These are phyloP conservation scores for Jimgerdemannia lactiflua DNA, from an alignment of 192 early-diverging fungal species.

Conservation along the genomic window DNA sequence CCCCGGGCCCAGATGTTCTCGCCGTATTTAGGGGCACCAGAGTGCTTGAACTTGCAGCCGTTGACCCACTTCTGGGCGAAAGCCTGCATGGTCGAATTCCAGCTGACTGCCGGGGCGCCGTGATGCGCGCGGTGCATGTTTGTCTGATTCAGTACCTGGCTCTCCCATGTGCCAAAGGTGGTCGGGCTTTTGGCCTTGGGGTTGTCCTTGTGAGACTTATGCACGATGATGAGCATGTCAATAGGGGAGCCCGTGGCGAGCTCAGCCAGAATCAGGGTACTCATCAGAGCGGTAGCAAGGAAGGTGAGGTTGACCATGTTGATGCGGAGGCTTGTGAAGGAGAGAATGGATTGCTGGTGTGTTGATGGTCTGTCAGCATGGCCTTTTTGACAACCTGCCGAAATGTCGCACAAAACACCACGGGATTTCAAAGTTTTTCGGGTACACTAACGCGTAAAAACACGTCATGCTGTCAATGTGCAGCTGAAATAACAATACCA, in stretches of 20 bases:
- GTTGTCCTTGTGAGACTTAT: too few species aligned
- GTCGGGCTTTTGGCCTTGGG: background rate
- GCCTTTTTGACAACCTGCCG: too few species aligned
- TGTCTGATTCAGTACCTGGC: conserved; percentile 29
- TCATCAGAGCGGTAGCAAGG: background rate
- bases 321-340: too few species aligned
- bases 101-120: conserved; percentile 32
- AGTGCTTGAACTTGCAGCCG: conserved; percentile 40
- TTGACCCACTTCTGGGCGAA: conserved; percentile 39
- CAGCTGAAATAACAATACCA: too few species aligned
- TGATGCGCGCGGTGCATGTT: conserved; percentile 40
- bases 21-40: conserved; percentile 17
- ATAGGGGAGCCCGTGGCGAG: background rate
- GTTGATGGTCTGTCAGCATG: too few species aligned
- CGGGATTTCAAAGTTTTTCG: too few species aligned
- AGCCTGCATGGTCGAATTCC: conserved; percentile 26
- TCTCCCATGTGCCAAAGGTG: conserved; percentile 15
- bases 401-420: too few species aligned
- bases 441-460: too few species aligned
- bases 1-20: background rate
- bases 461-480: too few species aligned
- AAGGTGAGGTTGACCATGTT: background rate
- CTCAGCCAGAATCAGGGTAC: too few species aligned
- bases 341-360: too few species aligned
- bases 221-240: background rate